Evolutionary conservation across 2,329 filamentous ascomycete genomes (phyloP).

Genomic region (Endothia cerciana): DNA sequence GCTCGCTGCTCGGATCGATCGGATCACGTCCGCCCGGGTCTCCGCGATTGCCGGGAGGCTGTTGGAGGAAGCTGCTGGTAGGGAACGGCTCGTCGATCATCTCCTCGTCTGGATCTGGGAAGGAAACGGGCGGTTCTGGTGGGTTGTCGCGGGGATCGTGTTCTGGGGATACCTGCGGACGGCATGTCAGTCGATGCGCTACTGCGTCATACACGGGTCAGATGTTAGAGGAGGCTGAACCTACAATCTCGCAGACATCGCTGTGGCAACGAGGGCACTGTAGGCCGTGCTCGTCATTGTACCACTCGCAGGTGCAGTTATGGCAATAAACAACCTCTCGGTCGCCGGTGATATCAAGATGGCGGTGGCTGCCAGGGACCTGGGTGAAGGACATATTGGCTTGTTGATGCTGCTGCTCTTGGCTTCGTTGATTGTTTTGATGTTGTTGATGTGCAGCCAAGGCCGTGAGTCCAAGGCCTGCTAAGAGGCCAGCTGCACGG

Average conservation of each 20-base stretch:
- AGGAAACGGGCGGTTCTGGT: slow-evolving; percentile 36
- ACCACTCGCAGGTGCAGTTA: slow-evolving; percentile 80
- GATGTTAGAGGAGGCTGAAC: slow-evolving; percentile 38
- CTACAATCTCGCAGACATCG: slow-evolving; percentile 85
- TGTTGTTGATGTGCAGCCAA: slow-evolving; percentile 57
- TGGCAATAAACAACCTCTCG: slow-evolving; percentile 87
- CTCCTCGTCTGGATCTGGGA: slow-evolving; percentile 62
- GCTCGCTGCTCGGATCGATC: slow-evolving; percentile 36
- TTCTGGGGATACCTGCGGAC: slow-evolving; percentile 52
- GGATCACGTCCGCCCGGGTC: slow-evolving; percentile 8
- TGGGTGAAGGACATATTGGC: slow-evolving; percentile 34
- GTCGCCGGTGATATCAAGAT: slow-evolving; percentile 54
- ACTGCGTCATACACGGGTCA: not conserved
- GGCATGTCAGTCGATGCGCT: slow-evolving; percentile 27
- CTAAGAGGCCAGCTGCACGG: slow-evolving; percentile 57
- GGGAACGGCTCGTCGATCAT: slow-evolving; percentile 50
- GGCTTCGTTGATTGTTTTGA: slow-evolving; percentile 50
- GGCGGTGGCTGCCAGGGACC: slow-evolving; percentile 30
- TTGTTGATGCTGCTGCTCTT: slow-evolving; percentile 40
- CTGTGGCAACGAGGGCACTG: slow-evolving; percentile 76
- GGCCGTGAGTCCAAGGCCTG: slow-evolving; percentile 63
- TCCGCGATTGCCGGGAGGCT: slow-evolving; percentile 16
- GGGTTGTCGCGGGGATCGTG: slow-evolving; percentile 63
- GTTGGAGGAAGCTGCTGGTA: slow-evolving; percentile 47
- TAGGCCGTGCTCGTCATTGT: slow-evolving; percentile 68